Base-by-base conservation (phyloP, 768 basidiomycete genomes). In the Lentinula edodes region DNA sequence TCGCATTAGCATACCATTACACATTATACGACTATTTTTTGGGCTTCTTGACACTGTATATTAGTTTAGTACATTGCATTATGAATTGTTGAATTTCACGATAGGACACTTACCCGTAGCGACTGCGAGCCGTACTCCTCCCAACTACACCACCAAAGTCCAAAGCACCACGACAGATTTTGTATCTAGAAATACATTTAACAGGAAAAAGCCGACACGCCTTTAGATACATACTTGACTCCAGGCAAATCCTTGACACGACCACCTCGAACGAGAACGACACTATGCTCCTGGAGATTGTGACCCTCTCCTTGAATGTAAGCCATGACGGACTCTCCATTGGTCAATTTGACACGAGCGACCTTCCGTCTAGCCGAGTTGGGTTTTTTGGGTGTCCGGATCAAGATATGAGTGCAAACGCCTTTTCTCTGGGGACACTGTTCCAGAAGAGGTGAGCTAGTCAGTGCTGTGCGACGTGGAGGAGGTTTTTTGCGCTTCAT, bases 361-460 rank as follows among this genome's bases (percentile, higher is more conserved):
- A 98, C 93, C 78, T 98, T 98, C 63, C 97, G 92, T 70, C 97
- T 94, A 41, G 95, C 95, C 10, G 96, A 98, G 75, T 99, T 99
- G 64, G 97, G 97, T 71, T 99, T 99, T 80, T 94, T 97, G 23
- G 97, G 97, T 67, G 87, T 91, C 65, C 83, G 84, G 57, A 87
- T 91, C 66, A 87, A 85, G 43, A 93, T 80, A 65, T 87, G 85
- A 43, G 89, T 85, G 72, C 92, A 92, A 63, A 99, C 95, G 52
- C 92, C 97, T 70, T 97, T 97, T 68, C 86, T 85, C 76, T 98
- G 95, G 6, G 90, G 91, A 69, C 84, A 88, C 28, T 73, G 78
- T 58, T 90, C 78, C 16, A 99, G 83, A 9, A 95, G 83, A 0
- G 97, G 97, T 0, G 95, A 88, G 66, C 80, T 84, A n/a, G 83